Evolutionary conservation across 495 filamentous ascomycete species (phyloP).

Genomic region (Hypoxylon lienhwacheense): DNA sequence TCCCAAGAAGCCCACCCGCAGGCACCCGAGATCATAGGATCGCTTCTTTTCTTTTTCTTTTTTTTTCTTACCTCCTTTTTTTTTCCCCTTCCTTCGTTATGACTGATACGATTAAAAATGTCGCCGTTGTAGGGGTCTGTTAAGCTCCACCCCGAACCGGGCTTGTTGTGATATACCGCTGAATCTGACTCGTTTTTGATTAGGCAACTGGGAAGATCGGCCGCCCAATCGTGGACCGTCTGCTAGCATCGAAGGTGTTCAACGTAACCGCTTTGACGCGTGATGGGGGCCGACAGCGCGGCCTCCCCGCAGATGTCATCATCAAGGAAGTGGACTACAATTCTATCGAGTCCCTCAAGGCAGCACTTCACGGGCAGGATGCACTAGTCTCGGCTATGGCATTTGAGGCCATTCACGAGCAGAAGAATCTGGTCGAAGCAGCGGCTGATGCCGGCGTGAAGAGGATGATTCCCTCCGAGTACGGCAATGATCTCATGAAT

Average conservation of each 20-base stretch:
- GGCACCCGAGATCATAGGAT: too few relatives aligned
- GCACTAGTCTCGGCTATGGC: conserved; percentile 55
- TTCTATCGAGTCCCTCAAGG: conserved; percentile 53
- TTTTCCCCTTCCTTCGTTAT: neutral
- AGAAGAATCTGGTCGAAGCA: conserved; percentile 59
- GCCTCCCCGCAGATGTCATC: conserved; percentile 44
- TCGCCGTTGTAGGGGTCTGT: conserved; percentile 34
- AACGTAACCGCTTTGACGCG: conserved; percentile 30
- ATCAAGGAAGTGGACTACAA: conserved; percentile 55
- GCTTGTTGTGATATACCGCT: conserved; percentile 1
- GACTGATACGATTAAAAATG: conserved; percentile 29
- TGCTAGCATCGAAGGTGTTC: conserved; percentile 26
- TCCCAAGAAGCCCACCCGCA: too few relatives aligned
- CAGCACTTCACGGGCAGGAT: conserved; percentile 55
- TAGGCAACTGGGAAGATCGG: conserved; percentile 36
- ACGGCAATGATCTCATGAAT: conserved; percentile 45
- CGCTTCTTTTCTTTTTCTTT: too few relatives aligned
- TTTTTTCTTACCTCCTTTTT: too few relatives aligned
- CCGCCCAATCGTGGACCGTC: conserved; percentile 32
- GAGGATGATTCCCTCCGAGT: conserved; percentile 64
- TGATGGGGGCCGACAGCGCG: conserved; percentile 5
- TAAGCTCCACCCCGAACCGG: conserved; percentile 18
- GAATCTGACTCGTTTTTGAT: conserved; percentile 24
- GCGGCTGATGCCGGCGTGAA: conserved; percentile 56
- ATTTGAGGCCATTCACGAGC: conserved; percentile 37